Percentiles rank a stretch among this genome's conserved stretches.
Evolutionary conservation across 805 yeast species (phyloP).

Genomic region (Groenewaldozyma tartarivorans): DNA sequence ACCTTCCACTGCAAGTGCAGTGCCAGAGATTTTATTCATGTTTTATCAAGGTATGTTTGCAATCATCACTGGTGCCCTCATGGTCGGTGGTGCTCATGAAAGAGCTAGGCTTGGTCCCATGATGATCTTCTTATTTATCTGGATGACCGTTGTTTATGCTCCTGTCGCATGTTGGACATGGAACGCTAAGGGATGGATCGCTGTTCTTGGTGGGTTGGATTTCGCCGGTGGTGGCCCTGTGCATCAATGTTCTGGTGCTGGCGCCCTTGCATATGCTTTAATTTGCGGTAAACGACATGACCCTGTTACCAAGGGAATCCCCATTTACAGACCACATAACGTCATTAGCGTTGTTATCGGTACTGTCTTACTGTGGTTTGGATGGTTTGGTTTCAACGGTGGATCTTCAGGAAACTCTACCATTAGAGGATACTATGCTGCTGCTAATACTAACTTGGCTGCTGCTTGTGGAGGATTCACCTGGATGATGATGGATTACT

Average conservation of each 20-base stretch:
- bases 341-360: slow-evolving; percentile 87
- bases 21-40: slow-evolving; percentile 89
- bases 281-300: slow-evolving; percentile 89
- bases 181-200: slow-evolving; percentile 91
- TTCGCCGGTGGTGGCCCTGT: slow-evolving; percentile 99
- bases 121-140: slow-evolving; percentile 87
- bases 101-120: slow-evolving; percentile 93
- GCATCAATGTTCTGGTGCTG: slow-evolving; percentile 88
- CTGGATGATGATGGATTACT: slow-evolving; percentile 88
- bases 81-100: slow-evolving; percentile 98
- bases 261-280: slow-evolving; percentile 89
- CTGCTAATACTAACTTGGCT: slow-evolving; percentile 86
- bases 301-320: slow-evolving; percentile 54
- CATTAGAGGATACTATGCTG: slow-evolving; percentile 90
- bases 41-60: slow-evolving; percentile 98
- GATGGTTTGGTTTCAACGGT: slow-evolving; percentile 99
- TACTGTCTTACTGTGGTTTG: slow-evolving; percentile 92
- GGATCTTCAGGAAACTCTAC: slow-evolving; percentile 94
- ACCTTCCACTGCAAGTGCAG: slow-evolving; percentile 49
- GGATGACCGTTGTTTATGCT: slow-evolving; percentile 94
- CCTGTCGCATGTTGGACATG: slow-evolving; percentile 97
- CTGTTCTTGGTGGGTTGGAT: slow-evolving; percentile 72
- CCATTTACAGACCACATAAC: slow-evolving; percentile 89
- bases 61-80: slow-evolving; percentile 79
- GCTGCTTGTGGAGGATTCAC: slow-evolving; percentile 89